These are phyloP conservation scores for Pythium periplocum DNA, from an alignment of 352 stramenopile species.

Conservation along the genomic window DNA sequence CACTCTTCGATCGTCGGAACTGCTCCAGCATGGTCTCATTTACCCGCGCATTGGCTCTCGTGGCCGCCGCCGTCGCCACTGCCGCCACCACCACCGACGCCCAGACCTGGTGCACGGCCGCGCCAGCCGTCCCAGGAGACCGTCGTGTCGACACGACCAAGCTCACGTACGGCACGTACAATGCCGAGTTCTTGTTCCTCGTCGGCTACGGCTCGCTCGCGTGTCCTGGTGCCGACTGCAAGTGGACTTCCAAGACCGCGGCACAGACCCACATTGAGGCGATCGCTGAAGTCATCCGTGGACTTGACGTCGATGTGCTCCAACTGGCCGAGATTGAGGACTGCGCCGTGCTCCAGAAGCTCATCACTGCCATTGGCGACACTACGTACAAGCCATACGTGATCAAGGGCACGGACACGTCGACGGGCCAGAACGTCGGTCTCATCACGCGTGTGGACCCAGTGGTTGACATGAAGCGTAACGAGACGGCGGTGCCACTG, in stretches of 20 bases:
- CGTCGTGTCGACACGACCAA: constrained; percentile 23
- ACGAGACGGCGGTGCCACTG: constrained; percentile 1
- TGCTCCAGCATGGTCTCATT: too few relatives aligned
- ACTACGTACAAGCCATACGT: constrained; percentile 27
- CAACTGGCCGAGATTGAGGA: constrained; percentile 28
- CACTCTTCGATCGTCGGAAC: too few relatives aligned
- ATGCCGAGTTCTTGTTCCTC: constrained; percentile 25
- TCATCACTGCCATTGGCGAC: constrained; percentile 15
- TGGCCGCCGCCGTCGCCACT: too few relatives aligned
- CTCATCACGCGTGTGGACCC: constrained; percentile 28
- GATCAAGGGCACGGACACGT: constrained; percentile 22
- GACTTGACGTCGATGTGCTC: constrained; percentile 24
- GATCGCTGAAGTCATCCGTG: constrained; percentile 17
- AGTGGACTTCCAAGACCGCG: constrained; percentile 16
- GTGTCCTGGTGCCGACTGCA: constrained; percentile 18
- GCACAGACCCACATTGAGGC: constrained; percentile 21
- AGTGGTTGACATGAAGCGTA: constrained; percentile 13
- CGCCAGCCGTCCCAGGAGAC: constrained; percentile 20
- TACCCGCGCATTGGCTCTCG: too few relatives aligned
- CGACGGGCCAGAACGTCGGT: constrained; percentile 24
- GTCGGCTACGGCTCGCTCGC: constrained; percentile 10
- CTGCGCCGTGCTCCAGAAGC: constrained; percentile 10
- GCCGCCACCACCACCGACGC: too few relatives aligned
- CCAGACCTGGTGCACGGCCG: constrained; percentile 9
- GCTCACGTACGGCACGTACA: constrained; percentile 31